phyloP scores from a whole-genome alignment of 2,329 filamentous ascomycete species.

The Ophiognomonia clavigignenti-juglandacearum region DNA sequence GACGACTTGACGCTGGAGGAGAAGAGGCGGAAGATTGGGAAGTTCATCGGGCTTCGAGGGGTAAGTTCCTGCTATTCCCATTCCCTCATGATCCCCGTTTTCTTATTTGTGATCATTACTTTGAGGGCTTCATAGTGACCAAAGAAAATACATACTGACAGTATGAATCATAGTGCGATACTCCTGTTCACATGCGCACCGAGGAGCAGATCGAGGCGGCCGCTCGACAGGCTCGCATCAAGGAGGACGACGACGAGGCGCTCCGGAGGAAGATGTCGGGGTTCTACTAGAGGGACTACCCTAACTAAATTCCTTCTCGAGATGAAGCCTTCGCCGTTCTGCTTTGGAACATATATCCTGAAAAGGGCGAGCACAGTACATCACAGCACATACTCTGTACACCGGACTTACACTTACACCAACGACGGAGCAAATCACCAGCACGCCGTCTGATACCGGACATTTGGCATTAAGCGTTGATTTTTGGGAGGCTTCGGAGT shows the following conservation, averaged over 20 bases:
- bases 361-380: too few relatives aligned
- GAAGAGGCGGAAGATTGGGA: constrained; percentile 67
- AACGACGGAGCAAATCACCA: not conserved
- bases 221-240: constrained; percentile 32
- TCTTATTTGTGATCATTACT: not conserved
- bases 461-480: constrained; percentile 6
- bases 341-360: not conserved
- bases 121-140: constrained; percentile 5
- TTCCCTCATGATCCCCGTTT: not conserved
- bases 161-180: constrained; percentile 8
- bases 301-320: not conserved
- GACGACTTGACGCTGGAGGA: constrained; percentile 51
- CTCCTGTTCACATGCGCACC: constrained; percentile 27
- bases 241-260: constrained; percentile 41
- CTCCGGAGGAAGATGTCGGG: constrained; percentile 41
- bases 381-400: too few relatives aligned
- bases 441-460: not conserved
- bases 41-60: constrained; percentile 69
- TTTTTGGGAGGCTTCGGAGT: not conserved
- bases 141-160: not conserved
- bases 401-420: too few relatives aligned
- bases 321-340: not conserved
- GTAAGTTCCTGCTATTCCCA: constrained; percentile 5
- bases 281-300: constrained; percentile 19
- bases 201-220: constrained; percentile 45